Base-by-base conservation (phyloP, 495 filamentous ascomycete genomes). In the Lophiostoma macrostomum region DNA sequence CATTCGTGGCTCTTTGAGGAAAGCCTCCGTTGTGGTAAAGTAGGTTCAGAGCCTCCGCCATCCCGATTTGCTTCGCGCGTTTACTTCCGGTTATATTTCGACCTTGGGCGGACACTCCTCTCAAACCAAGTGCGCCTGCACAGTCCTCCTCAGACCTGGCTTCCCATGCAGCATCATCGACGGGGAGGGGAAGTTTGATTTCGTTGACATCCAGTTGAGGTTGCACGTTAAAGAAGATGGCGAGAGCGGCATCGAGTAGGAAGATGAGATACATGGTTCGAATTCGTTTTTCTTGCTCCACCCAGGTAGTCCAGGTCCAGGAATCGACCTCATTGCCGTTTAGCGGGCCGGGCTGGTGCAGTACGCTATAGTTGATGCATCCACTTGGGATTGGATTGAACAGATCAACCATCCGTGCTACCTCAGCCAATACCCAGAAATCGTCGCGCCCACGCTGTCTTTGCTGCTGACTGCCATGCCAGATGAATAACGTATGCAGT, bases 151-250 rank as follows among this genome's bases (percentile, higher is more conserved):
- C 45, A 16, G 73, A 73, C 10, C 57, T 66, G 5, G 82, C 81
- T 12, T 85, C 82, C 81, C 81, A 87, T 11, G 80, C 75, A 27
- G 79, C 80, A 63, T 87, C 83, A 53, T 87, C 82, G 1, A 78
- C 72, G 3, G 84, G 83, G 11, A 87, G 61, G 3, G 81, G 80
- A 20, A 87, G 65, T 14, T 71, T 67, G 30, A 85, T 71, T 49
- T 84, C 80, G 31, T 74, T 66, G 8, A 70, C 56, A 37, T 85
- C 77, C 32, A 85, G 76, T 49, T 78, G 70, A 39, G 78, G 77
- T 2, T 71, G 61, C 19, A 63, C 69, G 63, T 85, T 86, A 74
- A 85, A 87, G 53, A 79, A 87, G 11, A 85, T 73, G n/a, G 74
- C 75, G 39, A 80, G 73, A 24, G 81, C 76, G 5, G 74, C 69